Percentiles rank a stretch among this genome's conserved stretches.
phyloP scores from a whole-genome alignment of 441 rosid genomes.

The Hypseocharis bilobata region DNA sequence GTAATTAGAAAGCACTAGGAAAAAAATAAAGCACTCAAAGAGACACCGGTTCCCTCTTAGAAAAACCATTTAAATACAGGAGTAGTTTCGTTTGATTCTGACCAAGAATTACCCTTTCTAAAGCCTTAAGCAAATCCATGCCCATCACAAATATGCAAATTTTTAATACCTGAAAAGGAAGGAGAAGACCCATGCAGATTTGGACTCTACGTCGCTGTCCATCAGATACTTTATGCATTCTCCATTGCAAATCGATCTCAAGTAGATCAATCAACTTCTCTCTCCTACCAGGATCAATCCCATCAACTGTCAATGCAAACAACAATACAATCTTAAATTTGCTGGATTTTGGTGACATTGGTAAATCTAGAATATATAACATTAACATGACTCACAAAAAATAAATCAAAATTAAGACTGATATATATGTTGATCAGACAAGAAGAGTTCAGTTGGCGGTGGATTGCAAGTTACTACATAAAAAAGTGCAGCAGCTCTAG shows the following conservation, averaged over 20 bases:
- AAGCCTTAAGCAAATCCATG: constrained; percentile 1
- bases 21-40: too few species aligned
- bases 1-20: too few species aligned
- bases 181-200: constrained; percentile 71
- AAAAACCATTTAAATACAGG: too few species aligned
- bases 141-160: constrained; percentile 1
- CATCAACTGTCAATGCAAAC: constrained; percentile 45
- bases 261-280: constrained; percentile 61
- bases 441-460: neutral
- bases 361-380: neutral
- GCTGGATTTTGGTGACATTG: neutral
- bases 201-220: constrained; percentile 72
- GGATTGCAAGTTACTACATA: neutral
- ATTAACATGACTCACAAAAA: neutral
- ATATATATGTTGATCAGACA: neutral
- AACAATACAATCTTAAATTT: neutral
- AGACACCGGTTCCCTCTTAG: too few species aligned
- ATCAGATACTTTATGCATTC: constrained; percentile 73
- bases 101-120: too few species aligned
- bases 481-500: neutral
- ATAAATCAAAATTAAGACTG: neutral
- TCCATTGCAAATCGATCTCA: constrained; percentile 61
- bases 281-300: constrained; percentile 60
- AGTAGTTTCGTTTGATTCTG: too few species aligned
- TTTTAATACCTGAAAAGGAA: constrained; percentile 49